Conservation (phyloP, 164 flowering plant species). For the Aristolochia fimbriata region DNA sequence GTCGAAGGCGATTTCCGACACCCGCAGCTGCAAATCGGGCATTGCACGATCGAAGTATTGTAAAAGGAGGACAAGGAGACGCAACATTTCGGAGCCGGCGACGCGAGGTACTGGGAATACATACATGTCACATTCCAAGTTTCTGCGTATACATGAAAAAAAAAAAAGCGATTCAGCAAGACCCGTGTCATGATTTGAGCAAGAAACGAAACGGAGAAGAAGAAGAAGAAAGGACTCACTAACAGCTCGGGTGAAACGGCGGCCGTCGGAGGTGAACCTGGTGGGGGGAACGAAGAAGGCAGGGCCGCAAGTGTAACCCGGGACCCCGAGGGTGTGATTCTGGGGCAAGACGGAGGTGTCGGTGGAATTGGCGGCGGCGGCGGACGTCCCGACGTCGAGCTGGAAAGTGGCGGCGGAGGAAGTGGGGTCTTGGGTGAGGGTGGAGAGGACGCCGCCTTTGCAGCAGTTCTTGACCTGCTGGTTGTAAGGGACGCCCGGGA, state of each 20-base stretch:
- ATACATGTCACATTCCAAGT: slow-evolving; percentile 65
- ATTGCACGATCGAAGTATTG: slow-evolving; percentile 36
- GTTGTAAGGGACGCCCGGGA: slow-evolving; percentile 48
- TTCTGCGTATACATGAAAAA: too few relatives aligned
- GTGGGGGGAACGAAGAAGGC: slow-evolving; percentile 35
- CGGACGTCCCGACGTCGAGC: slow-evolving; percentile 31
- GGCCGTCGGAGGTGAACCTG: slow-evolving; percentile 28
- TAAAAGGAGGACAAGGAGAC: slow-evolving; percentile 76
- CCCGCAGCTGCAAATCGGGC: slow-evolving; percentile 65
- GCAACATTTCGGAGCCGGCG: slow-evolving; percentile 53
- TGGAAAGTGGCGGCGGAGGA: slow-evolving; percentile 31
- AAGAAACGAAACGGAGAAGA: too few relatives aligned
- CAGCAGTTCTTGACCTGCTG: slow-evolving; percentile 56
- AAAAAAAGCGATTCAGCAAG: too few relatives aligned
- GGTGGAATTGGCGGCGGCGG: neutral
- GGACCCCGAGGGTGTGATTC: slow-evolving; percentile 46
- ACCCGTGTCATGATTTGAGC: too few relatives aligned
- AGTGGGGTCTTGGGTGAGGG: slow-evolving; percentile 42
- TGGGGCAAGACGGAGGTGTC: slow-evolving; percentile 18
- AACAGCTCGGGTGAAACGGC: slow-evolving; percentile 49
- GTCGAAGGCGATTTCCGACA: slow-evolving; percentile 34
- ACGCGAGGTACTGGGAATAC: slow-evolving; percentile 44
- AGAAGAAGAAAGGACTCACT: slow-evolving; percentile 25
- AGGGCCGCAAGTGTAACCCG: slow-evolving; percentile 59
- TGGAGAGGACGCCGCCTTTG: slow-evolving; percentile 55